Evolutionary conservation across 1,139 yeast genomes (phyloP), one percentile per base, ranked within the genome.

Genomic region (Kodamaea alishanica): DNA sequence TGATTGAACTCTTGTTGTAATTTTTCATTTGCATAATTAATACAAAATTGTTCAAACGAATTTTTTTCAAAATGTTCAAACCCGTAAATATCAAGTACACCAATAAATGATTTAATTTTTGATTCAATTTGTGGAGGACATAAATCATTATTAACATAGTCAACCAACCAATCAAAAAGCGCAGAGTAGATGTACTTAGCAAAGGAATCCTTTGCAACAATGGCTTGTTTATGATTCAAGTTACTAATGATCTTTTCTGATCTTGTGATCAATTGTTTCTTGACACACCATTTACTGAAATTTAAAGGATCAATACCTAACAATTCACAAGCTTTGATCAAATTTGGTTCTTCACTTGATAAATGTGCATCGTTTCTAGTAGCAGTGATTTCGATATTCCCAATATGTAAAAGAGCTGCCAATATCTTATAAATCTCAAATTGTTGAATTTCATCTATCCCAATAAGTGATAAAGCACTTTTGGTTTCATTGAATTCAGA

Each of bases 1-100:
- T 90, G 97, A 57, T 90, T 92, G 63, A 92, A 92, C 60, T 90
- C 97, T 65, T 92, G 98, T 64, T 92, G 98, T 52, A 92, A 74
- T 65, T 92, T 92, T 67, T 92, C 98, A 63, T 92, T 92, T 37
- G 98, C 97, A 61, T 92, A 92, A 60, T 92, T 92, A 65, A 92
- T 92, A 67, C 98, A 92, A 64, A 92, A 90, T 61, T 92, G 98
- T 65, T 92, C 98, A 55, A 92, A 92, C 6, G 97, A 89, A 63
- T 92, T 92, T 55, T 77, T 81, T 54, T 88, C 90, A 60, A 92
- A 92, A 67, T 90, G 97, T 63, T 92, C 98, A 60, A 92, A 92
- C 30, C 98, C 98, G 60, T 90, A 90, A 53, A 92, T 92, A 80
- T 92, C 99, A 56, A 92, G 74, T 25, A 92, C 98, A 61, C 99